Base-by-base conservation (phyloP, 805 yeast genomes). In the Hanseniaspora occidentalis region DNA sequence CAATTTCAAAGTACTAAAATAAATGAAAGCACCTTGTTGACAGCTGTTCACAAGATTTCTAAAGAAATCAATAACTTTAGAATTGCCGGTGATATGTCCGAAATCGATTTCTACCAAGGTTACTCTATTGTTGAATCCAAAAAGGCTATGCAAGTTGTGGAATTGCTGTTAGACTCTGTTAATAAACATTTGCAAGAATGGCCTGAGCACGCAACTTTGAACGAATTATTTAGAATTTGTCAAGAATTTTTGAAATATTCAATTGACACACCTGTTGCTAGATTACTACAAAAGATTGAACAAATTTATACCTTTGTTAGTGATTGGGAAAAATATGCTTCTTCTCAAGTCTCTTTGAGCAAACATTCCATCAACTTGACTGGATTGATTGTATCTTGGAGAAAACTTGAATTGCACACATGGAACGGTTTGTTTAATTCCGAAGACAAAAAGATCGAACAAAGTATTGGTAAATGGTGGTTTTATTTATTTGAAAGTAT, bases 311-410 rank as follows among this genome's bases (percentile, higher is more conserved):
- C 85, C 0, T 78, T 73, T 52, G 69, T 88, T 45, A 70, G 79
- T 20, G 97, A 92, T 56, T 92, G 98, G 96, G 92, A 92, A 56
- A 81, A 84, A 47, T 86, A 83, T 59, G 95, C 96, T 1, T 76
- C 86, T 22, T 68, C 76, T 9, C 79, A 82, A 39, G 88, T 82
- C 1, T 72, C 94, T 1, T 61, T 92, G 39, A 64, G 64, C 31
- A 51, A 50, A 1, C 71, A 73, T 38, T 70, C 78, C 45, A 78
- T 74, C 31, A 66, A 69, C 11, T 58, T 84, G 23, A 77, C 94
- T 0, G 52, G 60, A 0, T 61, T 88, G 45, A 82, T 92, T 47
- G 88, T 92, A 3, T 69, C 82, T 0, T 92, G 99, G 99, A 75
- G 99, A 65, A 75, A 74, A 50, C 58, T 88, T 31, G 99, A 92